These are phyloP conservation scores for Quercus mongolica DNA, from an alignment of 306 rosid species.

Conservation along the genomic window DNA sequence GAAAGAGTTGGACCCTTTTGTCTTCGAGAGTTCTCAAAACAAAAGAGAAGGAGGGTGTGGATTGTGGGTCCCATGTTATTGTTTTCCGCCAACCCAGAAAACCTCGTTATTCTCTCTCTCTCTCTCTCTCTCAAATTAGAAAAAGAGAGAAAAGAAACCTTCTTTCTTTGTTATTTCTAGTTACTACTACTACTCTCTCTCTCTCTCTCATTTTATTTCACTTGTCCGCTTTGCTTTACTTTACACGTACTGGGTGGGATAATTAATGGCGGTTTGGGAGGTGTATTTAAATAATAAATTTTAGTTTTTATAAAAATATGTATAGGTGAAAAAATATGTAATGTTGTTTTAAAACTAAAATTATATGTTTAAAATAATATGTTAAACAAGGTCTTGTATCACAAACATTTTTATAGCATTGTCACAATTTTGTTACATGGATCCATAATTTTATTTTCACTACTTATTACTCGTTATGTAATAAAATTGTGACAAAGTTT, in stretches of 20 bases:
- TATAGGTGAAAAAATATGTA: too few relatives aligned
- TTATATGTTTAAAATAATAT: too few relatives aligned
- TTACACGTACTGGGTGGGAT: background rate
- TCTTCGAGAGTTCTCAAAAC: constrained; percentile 24
- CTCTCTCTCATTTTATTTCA: background rate
- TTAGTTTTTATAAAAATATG: too few relatives aligned
- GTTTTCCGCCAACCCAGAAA: background rate
- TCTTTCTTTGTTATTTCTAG: too few relatives aligned
- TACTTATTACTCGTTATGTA: rapidly evolving
- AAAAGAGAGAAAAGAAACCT: too few relatives aligned
- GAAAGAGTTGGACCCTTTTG: background rate
- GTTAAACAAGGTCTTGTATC: too few relatives aligned
- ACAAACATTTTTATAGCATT: rapidly evolving
- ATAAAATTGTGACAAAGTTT: too few relatives aligned
- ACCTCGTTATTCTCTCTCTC: background rate
- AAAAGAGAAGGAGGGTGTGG: constrained; percentile 15
- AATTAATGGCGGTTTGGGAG: too few relatives aligned
- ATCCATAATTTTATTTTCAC: too few relatives aligned
- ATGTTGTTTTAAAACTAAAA: too few relatives aligned
- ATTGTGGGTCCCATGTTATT: background rate
- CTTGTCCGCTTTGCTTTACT: background rate
- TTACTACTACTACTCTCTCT: background rate
- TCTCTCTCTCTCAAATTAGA: background rate
- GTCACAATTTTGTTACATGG: too few relatives aligned
- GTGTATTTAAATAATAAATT: too few relatives aligned